Conservation (phyloP, 2,329 filamentous ascomycete species). For the Ceratocystiopsis minuta region DNA sequence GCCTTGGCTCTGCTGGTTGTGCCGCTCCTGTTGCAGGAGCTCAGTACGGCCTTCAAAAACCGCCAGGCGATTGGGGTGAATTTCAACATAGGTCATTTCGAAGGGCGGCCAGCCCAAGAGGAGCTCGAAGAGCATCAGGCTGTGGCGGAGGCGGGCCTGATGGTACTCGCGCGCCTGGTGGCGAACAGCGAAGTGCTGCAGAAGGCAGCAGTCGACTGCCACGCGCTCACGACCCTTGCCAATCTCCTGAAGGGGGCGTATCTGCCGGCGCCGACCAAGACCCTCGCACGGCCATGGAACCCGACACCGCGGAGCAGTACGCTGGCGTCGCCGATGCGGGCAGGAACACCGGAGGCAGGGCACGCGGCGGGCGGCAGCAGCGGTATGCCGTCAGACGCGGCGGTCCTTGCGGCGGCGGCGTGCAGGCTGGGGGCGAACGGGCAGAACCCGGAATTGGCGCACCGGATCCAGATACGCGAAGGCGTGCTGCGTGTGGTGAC, state of each 20-base stretch:
- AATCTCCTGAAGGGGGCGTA: constrained; percentile 34
- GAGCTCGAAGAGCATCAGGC: constrained; percentile 22
- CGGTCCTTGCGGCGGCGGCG: constrained; percentile 16
- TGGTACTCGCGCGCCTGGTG: constrained; percentile 60
- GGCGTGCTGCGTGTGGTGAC: constrained; percentile 61
- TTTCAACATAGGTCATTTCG: too few relatives aligned
- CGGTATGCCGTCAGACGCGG: background rate
- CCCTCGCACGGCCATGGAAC: constrained; percentile 20
- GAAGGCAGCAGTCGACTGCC: constrained; percentile 56
- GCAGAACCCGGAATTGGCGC: constrained; percentile 39
- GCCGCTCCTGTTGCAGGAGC: constrained; percentile 47
- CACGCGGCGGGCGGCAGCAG: background rate
- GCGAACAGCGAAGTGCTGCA: constrained; percentile 65
- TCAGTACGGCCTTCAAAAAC: constrained; percentile 9
- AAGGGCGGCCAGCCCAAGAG: too few relatives aligned
- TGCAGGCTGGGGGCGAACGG: constrained; percentile 38
- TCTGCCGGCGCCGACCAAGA: constrained; percentile 20
- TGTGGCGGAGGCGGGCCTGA: constrained; percentile 53
- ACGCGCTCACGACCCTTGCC: constrained; percentile 27
- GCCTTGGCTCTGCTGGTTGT: constrained; percentile 50
- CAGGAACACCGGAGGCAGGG: background rate
- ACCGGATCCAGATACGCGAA: constrained; percentile 61
- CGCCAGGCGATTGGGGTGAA: too few relatives aligned
- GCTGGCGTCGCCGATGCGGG: constrained; percentile 7
- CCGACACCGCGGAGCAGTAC: constrained; percentile 5